phyloP scores from a whole-genome alignment of 371 early-diverging fungal genomes.

The Mucor indicus region DNA sequence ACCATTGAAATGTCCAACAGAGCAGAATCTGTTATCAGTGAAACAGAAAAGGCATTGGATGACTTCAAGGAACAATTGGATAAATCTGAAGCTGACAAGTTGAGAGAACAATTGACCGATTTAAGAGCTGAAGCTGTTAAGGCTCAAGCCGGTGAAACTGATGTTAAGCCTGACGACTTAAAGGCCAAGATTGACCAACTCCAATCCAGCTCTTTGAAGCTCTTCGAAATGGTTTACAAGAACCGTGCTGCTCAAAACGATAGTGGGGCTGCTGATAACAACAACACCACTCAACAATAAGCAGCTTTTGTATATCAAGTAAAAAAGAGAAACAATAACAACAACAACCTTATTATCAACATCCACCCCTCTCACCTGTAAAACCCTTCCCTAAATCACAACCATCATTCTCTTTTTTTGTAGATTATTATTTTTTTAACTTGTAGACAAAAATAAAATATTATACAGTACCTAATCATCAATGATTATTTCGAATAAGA shows the following conservation, averaged over 20 bases:
- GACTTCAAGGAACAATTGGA: constrained; percentile 91
- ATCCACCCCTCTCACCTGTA: too few relatives aligned
- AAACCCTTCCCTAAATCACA: too few relatives aligned
- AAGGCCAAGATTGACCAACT: constrained; percentile 68
- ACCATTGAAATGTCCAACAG: constrained; percentile 86
- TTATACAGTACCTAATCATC: too few relatives aligned
- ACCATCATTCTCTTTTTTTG: too few relatives aligned
- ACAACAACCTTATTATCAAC: constrained; percentile 1
- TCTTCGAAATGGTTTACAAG: constrained; percentile 94
- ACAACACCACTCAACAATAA: constrained; percentile 1
- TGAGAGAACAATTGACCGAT: constrained; percentile 68
- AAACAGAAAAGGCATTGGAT: constrained; percentile 85
- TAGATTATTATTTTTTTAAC: too few relatives aligned
- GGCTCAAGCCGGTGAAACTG: constrained; percentile 59
- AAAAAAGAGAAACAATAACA: neutral
- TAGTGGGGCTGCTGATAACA: neutral
- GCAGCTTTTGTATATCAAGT: too few relatives aligned
- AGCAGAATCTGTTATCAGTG: constrained; percentile 81
- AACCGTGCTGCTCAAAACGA: constrained; percentile 38
- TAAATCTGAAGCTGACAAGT: constrained; percentile 69
- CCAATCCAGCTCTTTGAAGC: constrained; percentile 80
- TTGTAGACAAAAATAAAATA: too few relatives aligned
- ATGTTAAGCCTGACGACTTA: constrained; percentile 57
- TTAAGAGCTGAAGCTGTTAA: constrained; percentile 64
- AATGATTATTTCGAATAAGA: too few relatives aligned